Evolutionary conservation across 768 basidiomycete species (phyloP).

Genomic region (Boletus sp.): DNA sequence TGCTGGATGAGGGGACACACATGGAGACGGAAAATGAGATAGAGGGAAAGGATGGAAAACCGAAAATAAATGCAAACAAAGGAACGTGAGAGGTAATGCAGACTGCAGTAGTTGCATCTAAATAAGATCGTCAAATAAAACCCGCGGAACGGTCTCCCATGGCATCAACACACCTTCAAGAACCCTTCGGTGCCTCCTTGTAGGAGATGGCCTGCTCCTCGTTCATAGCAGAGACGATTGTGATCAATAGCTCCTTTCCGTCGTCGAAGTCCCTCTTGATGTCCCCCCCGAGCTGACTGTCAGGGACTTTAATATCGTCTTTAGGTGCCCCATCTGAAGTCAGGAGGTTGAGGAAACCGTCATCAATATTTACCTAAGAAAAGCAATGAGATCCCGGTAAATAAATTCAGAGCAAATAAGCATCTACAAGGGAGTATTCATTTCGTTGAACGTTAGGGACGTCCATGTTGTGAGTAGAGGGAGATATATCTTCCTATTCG

Average conservation of each 20-base stretch:
- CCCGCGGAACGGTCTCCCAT: neutral
- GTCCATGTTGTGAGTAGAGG: constrained; percentile 99
- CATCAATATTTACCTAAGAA: constrained; percentile 79
- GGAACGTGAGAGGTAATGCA: constrained; percentile 2
- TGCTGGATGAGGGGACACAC: constrained; percentile 16
- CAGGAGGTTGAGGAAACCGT: constrained; percentile 96
- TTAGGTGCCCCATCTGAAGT: constrained; percentile 71
- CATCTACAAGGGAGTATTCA: constrained; percentile 84
- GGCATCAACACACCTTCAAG: constrained; percentile 16
- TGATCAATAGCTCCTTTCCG: constrained; percentile 85
- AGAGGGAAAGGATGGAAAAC: constrained; percentile 2
- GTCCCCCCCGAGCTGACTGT: constrained; percentile 71
- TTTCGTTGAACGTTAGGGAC: constrained; percentile 89
- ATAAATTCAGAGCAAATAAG: constrained; percentile 2
- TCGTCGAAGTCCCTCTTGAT: constrained; percentile 73
- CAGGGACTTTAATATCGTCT: constrained; percentile 94
- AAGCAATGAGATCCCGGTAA: constrained; percentile 1
- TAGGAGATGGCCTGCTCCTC: constrained; percentile 88
- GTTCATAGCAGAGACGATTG: constrained; percentile 84
- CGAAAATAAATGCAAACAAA: constrained; percentile 19
- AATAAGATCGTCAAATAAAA: neutral
- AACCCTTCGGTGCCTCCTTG: constrained; percentile 84
- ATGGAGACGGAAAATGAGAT: constrained; percentile 7
- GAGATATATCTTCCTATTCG: constrained; percentile 83
- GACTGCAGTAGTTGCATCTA: neutral